A percentile compares a stretch with the other conserved stretches of the same genome.
Evolutionary conservation across 177 flowering plant species (phyloP).

Genomic region (Tripterygium wilfordii): DNA sequence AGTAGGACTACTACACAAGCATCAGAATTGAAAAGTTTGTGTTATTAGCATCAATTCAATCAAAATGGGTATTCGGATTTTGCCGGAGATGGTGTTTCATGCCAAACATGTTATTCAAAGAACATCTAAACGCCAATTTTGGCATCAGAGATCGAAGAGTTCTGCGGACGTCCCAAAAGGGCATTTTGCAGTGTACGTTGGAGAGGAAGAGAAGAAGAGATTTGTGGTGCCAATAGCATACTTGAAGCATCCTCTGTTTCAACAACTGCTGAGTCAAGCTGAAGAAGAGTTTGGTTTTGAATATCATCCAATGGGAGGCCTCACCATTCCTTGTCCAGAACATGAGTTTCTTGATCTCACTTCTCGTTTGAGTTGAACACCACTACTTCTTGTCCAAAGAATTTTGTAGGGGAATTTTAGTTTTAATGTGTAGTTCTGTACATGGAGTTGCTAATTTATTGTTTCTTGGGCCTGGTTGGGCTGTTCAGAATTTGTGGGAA

Average conservation of each 20-base stretch:
- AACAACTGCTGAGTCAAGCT: conserved; percentile 1
- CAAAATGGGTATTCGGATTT: conserved; percentile 23
- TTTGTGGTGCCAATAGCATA: conserved; percentile 4
- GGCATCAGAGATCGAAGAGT: conserved; percentile 4
- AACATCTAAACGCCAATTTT: background rate
- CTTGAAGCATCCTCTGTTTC: conserved; percentile 6
- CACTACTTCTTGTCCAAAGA: conserved; percentile 49
- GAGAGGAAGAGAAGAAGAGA: conserved; percentile 7
- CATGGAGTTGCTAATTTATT: background rate
- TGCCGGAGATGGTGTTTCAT: conserved; percentile 11
- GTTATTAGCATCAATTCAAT: too few species aligned
- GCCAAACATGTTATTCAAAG: conserved; percentile 14
- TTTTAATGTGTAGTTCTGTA: background rate
- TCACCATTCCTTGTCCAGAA: conserved; percentile 14
- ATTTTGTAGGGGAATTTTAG: conserved; percentile 19
- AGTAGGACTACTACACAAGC: too few species aligned
- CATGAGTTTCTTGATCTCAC: conserved; percentile 1
- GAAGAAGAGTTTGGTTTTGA: conserved; percentile 14
- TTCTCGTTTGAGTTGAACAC: conserved; percentile 18
- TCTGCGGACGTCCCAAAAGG: conserved; percentile 24
- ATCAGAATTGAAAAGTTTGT: too few species aligned
- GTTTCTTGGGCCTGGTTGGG: too few species aligned
- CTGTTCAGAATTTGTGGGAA: too few species aligned
- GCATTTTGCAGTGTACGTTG: conserved; percentile 4
- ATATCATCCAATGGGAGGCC: conserved; percentile 20